Conservation (phyloP, 495 filamentous ascomycete genomes). For the Paragyromitra xinjiangensis region DNA sequence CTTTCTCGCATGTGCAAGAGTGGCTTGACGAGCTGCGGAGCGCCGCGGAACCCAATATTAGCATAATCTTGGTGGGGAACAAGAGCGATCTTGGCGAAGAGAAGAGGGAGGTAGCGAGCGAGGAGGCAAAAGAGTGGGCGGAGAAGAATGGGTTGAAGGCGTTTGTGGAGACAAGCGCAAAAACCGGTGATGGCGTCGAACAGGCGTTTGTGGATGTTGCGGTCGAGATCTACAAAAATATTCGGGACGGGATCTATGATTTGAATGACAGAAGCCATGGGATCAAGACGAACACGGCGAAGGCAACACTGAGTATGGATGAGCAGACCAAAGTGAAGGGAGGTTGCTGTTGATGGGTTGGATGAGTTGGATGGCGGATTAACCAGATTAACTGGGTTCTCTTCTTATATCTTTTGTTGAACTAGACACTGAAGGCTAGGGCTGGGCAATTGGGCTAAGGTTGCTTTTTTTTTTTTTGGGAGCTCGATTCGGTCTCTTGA, state of each 20-base stretch:
- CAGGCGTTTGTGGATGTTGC: conserved; percentile 91
- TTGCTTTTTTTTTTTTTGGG: conserved; percentile 17
- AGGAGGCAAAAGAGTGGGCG: conserved; percentile 91
- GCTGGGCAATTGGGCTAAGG: not conserved
- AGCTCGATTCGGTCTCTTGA: conserved; percentile 12
- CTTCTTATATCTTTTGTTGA: conserved; percentile 13
- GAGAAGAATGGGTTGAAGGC: conserved; percentile 78
- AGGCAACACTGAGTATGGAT: conserved; percentile 55
- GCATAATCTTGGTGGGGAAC: conserved; percentile 93
- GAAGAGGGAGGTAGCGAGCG: conserved; percentile 75
- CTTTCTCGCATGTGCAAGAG: conserved; percentile 81
- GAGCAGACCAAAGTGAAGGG: conserved; percentile 50
- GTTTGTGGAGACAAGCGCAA: conserved; percentile 96
- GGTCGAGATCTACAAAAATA: conserved; percentile 92
- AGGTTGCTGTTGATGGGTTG: conserved; percentile 50
- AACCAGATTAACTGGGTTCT: not conserved
- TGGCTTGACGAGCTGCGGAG: conserved; percentile 93
- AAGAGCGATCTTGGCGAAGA: conserved; percentile 80
- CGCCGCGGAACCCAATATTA: conserved; percentile 92
- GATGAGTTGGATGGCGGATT: not conserved
- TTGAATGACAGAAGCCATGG: conserved; percentile 91
- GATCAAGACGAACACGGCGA: conserved; percentile 70
- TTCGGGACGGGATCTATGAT: conserved; percentile 91
- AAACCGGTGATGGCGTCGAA: conserved; percentile 92
- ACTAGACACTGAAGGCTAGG: conserved; percentile 6